Base-by-base conservation (phyloP, 805 yeast species). In the Wickerhamomyces subpelliculosus region DNA sequence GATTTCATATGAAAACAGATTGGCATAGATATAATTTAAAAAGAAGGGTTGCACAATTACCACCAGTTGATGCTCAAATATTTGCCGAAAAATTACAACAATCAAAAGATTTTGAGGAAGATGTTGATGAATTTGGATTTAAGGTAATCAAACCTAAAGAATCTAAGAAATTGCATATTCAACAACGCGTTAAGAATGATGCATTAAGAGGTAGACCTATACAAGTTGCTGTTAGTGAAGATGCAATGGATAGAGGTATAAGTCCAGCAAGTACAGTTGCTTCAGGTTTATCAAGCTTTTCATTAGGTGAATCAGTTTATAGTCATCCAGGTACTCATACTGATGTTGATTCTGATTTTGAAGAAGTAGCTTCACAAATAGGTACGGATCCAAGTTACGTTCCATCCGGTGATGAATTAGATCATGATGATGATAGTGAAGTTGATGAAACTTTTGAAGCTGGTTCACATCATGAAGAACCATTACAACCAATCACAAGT, bases 1-100 rank as follows among this genome's bases (percentile, higher is more conserved):
- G 97, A 45, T 73, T 72, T 46, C 98, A 93, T 58, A 93, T 93
- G 98, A 87, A 85, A 57, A 80, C 96, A 3, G 98, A 93, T 40
- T 93, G 98, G 98, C 98, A 93, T 57, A 73, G 98, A 45, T 93
- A 93, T 61, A 93, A 93, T 55, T 71, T 93, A 54, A 93, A 93
- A 57, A 78, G 98, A 64, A 75, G 96, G 52, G 96, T 93, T 24
- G 95, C 96, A 1, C 73, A 73, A 23, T 62, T 88, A 41, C 81
- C 89, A 7, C 81, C 95, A 1, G 75, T 88, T 23, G 63, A 79
- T 16, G 75, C 86, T 2, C 83, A 66, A 42, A 58, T 58, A 25
- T 62, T 59, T 51, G 62, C 65, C 32, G 64, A 61, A 47, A 67
- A 63, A 41, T 46, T 58, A 19, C 67, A 62, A 40, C 48, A 60